phyloP scores from a whole-genome alignment of 352 stramenopile species.

The Salisapilia sapeloensis region DNA sequence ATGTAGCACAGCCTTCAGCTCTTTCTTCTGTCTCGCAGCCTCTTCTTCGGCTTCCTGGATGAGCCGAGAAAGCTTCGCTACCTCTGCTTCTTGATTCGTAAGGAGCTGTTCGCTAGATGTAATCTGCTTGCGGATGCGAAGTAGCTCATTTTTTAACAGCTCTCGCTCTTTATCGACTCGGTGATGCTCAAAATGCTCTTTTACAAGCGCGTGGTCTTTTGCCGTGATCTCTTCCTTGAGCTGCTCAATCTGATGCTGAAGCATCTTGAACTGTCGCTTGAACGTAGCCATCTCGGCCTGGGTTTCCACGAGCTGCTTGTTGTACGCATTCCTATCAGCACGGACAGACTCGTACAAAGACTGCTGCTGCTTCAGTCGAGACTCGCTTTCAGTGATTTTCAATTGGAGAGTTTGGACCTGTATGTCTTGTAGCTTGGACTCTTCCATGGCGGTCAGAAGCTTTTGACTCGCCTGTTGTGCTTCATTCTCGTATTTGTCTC shows the following conservation, averaged over 20 bases:
- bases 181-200: slow-evolving; percentile 89
- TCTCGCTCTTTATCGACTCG: slow-evolving; percentile 89
- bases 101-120: slow-evolving; percentile 80
- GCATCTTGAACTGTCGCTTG: slow-evolving; percentile 84
- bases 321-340: slow-evolving; percentile 86
- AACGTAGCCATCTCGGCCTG: slow-evolving; percentile 82
- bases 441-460: slow-evolving; percentile 69
- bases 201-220: slow-evolving; percentile 84
- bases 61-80: slow-evolving; percentile 72
- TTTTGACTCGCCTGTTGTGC: slow-evolving; percentile 54
- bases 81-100: slow-evolving; percentile 67
- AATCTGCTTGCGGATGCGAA: slow-evolving; percentile 86
- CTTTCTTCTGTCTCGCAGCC: slow-evolving; percentile 71
- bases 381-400: slow-evolving; percentile 61
- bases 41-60: slow-evolving; percentile 86
- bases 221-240: slow-evolving; percentile 88
- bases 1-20: slow-evolving; percentile 67
- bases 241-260: slow-evolving; percentile 86
- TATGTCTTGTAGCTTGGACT: slow-evolving; percentile 61
- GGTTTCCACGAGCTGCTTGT: slow-evolving; percentile 87
- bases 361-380: slow-evolving; percentile 86
- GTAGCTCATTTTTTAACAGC: slow-evolving; percentile 77
- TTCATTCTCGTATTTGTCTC: slow-evolving; percentile 82
- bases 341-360: slow-evolving; percentile 87
- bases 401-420: slow-evolving; percentile 55